phyloP scores from a whole-genome alignment of 495 filamentous ascomycete species.

The Aspergillus cristatus region DNA sequence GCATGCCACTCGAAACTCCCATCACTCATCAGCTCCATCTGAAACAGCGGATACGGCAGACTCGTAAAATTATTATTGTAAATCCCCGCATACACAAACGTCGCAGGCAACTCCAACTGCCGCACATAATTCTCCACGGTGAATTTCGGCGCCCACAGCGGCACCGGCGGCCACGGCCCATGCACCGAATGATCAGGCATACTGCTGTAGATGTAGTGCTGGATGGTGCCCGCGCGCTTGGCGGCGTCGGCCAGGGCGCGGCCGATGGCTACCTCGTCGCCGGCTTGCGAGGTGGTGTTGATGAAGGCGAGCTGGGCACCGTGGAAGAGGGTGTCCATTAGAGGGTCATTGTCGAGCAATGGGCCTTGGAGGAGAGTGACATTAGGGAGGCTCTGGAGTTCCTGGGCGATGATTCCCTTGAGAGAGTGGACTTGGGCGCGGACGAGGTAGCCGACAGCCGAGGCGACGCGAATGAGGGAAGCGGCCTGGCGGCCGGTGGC shows the following conservation, averaged over 20 bases:
- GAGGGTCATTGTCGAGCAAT: conserved; percentile 55
- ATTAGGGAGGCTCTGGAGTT: conserved; percentile 71
- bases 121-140: conserved; percentile 85
- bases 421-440: conserved; percentile 80
- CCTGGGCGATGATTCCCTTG: conserved; percentile 71
- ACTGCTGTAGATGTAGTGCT: conserved; percentile 90
- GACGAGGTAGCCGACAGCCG: conserved; percentile 83
- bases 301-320: conserved; percentile 87
- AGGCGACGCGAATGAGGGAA: conserved; percentile 83
- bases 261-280: conserved; percentile 85
- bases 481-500: conserved; percentile 87
- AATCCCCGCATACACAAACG: conserved; percentile 92
- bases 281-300: conserved; percentile 92
- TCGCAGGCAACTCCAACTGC: conserved; percentile 71
- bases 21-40: conserved; percentile 76
- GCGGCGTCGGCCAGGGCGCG: conserved; percentile 82
- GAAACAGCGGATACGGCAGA: conserved; percentile 84
- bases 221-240: conserved; percentile 64
- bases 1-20: conserved; percentile 90
- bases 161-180: conserved; percentile 73
- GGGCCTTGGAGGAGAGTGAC: conserved; percentile 76
- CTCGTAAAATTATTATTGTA: conserved; percentile 99
- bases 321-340: conserved; percentile 71
- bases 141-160: conserved; percentile 87
- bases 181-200: conserved; percentile 87